A percentile compares a stretch with the other conserved stretches of the same genome.
phyloP scores from a whole-genome alignment of 805 yeast species.

The Deakozyma indianensis region DNA sequence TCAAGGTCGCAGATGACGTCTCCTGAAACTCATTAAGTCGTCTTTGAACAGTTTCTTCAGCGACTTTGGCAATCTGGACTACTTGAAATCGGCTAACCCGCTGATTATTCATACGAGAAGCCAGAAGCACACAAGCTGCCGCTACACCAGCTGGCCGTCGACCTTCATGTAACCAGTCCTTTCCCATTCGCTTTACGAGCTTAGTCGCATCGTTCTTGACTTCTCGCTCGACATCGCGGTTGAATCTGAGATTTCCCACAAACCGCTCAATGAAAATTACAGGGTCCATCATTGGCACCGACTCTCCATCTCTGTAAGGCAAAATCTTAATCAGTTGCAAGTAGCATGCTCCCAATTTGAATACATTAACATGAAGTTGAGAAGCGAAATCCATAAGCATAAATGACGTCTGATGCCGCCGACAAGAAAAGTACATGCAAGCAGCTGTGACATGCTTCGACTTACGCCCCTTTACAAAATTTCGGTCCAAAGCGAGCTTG shows the following conservation, averaged over 20 bases:
- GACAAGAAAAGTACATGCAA: conserved; percentile 87
- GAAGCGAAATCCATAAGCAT: conserved; percentile 94
- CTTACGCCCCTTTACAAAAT: conserved; percentile 93
- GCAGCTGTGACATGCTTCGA: conserved; percentile 94
- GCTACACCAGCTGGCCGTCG: conserved; percentile 98
- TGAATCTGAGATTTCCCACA: conserved; percentile 75
- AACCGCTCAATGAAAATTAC: conserved; percentile 87
- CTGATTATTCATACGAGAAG: conserved; percentile 93
- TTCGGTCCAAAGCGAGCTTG: conserved; percentile 67
- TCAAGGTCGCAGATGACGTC: conserved; percentile 59
- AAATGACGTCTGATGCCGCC: conserved; percentile 81
- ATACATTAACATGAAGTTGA: conserved; percentile 77
- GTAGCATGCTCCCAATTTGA: conserved; percentile 91
- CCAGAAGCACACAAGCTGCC: conserved; percentile 85
- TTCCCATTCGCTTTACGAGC: conserved; percentile 79
- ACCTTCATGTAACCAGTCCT: conserved; percentile 94
- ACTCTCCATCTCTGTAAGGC: conserved; percentile 36
- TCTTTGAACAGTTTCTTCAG: conserved; percentile 83
- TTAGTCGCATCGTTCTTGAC: conserved; percentile 80
- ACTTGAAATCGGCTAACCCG: conserved; percentile 86
- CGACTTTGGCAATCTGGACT: conserved; percentile 90
- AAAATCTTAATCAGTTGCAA: conserved; percentile 65
- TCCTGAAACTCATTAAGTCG: conserved; percentile 76
- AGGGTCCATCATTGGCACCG: conserved; percentile 85
- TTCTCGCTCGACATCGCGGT: conserved; percentile 40